Evolutionary conservation across 1,284 basidiomycete genomes (phyloP).

Genomic region (Cryptococcus floricola): DNA sequence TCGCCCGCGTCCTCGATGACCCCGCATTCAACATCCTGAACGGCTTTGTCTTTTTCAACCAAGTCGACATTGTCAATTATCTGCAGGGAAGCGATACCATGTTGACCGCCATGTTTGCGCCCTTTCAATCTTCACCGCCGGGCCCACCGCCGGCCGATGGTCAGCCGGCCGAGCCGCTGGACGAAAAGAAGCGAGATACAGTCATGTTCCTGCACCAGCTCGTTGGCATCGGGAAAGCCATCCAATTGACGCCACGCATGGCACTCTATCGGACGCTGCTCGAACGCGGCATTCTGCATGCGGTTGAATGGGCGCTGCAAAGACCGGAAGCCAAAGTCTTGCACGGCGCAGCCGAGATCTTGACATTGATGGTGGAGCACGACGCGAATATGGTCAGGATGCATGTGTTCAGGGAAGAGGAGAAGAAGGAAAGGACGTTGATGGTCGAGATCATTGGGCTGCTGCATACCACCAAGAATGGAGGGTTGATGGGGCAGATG

Average conservation of each 20-base stretch:
- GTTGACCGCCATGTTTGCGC: slow-evolving; percentile 69
- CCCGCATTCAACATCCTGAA: slow-evolving; percentile 95
- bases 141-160: background rate
- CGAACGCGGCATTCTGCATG: slow-evolving; percentile 81
- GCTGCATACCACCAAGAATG: slow-evolving; percentile 71
- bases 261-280: slow-evolving; percentile 83
- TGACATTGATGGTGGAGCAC: slow-evolving; percentile 84
- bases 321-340: slow-evolving; percentile 58
- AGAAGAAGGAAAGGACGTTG: slow-evolving; percentile 58
- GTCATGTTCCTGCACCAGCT: slow-evolving; percentile 87
- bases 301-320: slow-evolving; percentile 83
- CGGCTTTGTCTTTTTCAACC: slow-evolving; percentile 97
- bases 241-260: slow-evolving; percentile 82
- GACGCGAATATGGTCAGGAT: slow-evolving; percentile 80
- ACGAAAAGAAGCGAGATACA: slow-evolving; percentile 58
- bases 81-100: slow-evolving; percentile 74
- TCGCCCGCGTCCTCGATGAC: slow-evolving; percentile 90
- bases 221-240: slow-evolving; percentile 91
- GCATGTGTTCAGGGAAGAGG: slow-evolving; percentile 76
- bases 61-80: slow-evolving; percentile 93
- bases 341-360: slow-evolving; percentile 79
- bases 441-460: slow-evolving; percentile 70
- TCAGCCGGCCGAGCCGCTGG: slow-evolving; percentile 34
- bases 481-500: slow-evolving; percentile 85
- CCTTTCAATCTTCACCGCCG: slow-evolving; percentile 63